phyloP scores from a whole-genome alignment of 352 stramenopile genomes.

The Pythium sp. region DNA sequence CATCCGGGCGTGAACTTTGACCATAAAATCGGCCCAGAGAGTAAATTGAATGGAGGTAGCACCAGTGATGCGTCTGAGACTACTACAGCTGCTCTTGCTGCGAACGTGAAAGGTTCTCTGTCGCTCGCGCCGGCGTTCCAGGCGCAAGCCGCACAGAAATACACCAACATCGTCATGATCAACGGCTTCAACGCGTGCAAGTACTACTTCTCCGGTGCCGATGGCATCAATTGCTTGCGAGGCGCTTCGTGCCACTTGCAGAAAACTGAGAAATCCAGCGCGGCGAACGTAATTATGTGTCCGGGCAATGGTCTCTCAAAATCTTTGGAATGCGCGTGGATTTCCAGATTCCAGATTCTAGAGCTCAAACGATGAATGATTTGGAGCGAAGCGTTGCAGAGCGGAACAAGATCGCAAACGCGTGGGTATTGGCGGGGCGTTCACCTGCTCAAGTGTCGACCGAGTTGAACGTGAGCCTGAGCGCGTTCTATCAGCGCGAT shows the following conservation, averaged over 20 bases:
- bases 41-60: background rate
- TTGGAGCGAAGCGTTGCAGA: no score
- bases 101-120: conserved; percentile 37
- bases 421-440: no score
- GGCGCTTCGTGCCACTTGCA: conserved; percentile 76
- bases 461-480: no score
- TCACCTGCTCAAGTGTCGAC: no score
- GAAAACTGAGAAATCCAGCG: no score
- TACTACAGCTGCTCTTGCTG: background rate
- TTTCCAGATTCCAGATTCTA: no score
- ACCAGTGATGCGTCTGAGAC: background rate
- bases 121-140: conserved; percentile 51
- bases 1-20: conserved; percentile 58
- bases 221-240: conserved; percentile 58
- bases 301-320: no score
- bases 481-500: no score
- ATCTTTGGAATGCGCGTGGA: no score
- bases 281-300: no score
- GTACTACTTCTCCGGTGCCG: conserved; percentile 79
- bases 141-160: conserved; percentile 45
- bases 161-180: conserved; percentile 83
- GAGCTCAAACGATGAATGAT: no score
- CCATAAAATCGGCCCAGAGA: conserved; percentile 26
- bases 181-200: conserved; percentile 83
- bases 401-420: no score